These are phyloP conservation scores for Priceomyces medius DNA, from an alignment of 805 yeast genomes.

Conservation along the genomic window DNA sequence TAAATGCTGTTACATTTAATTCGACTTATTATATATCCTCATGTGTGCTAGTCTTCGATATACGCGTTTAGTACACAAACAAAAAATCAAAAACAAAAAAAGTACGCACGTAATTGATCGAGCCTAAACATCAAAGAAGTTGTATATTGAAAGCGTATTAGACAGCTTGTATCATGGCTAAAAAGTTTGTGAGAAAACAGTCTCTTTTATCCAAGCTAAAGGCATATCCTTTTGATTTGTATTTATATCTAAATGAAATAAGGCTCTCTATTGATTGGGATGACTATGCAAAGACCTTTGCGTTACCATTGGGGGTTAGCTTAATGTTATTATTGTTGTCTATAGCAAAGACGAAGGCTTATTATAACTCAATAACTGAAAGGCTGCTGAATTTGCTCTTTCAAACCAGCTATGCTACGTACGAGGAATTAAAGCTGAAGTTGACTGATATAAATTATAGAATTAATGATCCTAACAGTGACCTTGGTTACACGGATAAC, in stretches of 20 bases:
- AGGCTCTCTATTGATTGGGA: constrained; percentile 44
- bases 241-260: constrained; percentile 35
- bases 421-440: constrained; percentile 27
- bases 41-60: not conserved
- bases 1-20: no score
- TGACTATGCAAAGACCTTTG: constrained; percentile 27
- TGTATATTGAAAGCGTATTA: no score
- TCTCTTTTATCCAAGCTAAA: constrained; percentile 29
- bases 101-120: not conserved
- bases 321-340: constrained; percentile 18
- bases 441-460: constrained; percentile 2
- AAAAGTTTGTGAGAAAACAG: constrained; percentile 22
- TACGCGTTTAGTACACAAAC: constrained; percentile 5
- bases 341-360: constrained; percentile 21
- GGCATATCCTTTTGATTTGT: constrained; percentile 38
- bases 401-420: constrained; percentile 32
- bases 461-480: not conserved
- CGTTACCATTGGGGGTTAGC: constrained; percentile 30
- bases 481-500: no score
- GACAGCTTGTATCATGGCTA: constrained; percentile 9
- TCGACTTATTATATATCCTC: not conserved
- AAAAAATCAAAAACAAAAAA: not conserved
- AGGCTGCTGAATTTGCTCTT: constrained; percentile 33
- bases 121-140: no score
- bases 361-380: constrained; percentile 25